Conservation (phyloP, 495 filamentous ascomycete species). For the Neurospora sp. region DNA sequence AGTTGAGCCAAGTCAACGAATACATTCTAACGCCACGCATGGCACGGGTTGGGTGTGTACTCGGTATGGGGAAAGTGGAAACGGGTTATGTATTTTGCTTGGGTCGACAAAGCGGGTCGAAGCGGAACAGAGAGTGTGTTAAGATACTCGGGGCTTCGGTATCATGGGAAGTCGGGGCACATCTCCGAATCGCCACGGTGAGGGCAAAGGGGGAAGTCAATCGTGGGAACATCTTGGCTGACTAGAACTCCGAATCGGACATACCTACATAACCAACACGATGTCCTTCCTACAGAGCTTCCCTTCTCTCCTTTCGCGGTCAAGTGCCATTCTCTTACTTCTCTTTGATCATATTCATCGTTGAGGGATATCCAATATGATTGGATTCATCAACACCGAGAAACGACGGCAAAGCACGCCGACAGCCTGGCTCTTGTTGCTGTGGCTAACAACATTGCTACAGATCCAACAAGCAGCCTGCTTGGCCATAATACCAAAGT, state of each 20-base stretch:
- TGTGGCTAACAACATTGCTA: not conserved
- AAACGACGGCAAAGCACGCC: not conserved
- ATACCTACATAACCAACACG: not conserved
- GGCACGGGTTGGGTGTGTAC: not conserved
- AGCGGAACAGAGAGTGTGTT: not conserved
- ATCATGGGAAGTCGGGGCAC: not conserved
- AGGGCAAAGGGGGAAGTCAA: not conserved
- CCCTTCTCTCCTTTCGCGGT: not conserved
- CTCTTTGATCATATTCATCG: not conserved
- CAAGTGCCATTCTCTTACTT: not conserved
- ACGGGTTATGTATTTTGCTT: not conserved
- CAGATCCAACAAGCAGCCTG: not conserved
- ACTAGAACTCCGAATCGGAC: not conserved
- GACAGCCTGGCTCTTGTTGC: not conserved
- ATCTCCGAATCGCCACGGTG: not conserved
- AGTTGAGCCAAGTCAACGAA: not conserved
- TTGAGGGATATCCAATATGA: not conserved
- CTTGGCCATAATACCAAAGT: not conserved
- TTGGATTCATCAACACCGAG: not conserved
- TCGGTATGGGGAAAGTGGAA: not conserved
- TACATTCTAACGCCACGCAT: not conserved
- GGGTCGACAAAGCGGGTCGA: not conserved
- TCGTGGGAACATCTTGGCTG: not conserved
- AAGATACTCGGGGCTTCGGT: not conserved
- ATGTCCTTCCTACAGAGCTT: not conserved